Base-by-base conservation (phyloP, 768 basidiomycete species). In the Pleurotus djamor region DNA sequence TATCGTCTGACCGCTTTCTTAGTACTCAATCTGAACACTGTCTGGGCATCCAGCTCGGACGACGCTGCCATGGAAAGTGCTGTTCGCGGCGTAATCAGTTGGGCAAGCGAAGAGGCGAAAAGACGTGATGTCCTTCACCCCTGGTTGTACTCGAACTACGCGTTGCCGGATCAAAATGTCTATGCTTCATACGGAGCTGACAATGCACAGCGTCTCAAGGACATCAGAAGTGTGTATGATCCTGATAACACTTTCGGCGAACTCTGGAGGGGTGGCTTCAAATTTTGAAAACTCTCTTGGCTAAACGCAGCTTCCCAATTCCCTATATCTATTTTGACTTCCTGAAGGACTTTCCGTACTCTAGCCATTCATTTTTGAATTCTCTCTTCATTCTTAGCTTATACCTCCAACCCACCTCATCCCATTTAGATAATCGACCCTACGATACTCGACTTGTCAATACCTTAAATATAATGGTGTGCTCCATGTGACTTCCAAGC, bases 141-240 rank as follows among this genome's bases (percentile, higher is more conserved):
- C 1, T 62, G 58, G 17, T 16, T 62, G 37, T 60, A 60, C 35
- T 57, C 60, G 45, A 62, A 62, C 54, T 59, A 58, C 32, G 57
- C 57, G 4, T n/a, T 49, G 48, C 45, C 57, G 2, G 57, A 58
- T 16, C 57, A 58, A 47, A 49, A 58, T 13, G 57, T 58, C 48
- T 58, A 48, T 47, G 48, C 36, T 4, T 58, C 57, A 13, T 58
- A 58, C 37, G 57, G 57, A 4, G 33, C 28, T 12, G 36, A 5
- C 17, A 58, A 58, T 14, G 14, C 36, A 32, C 10, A 35, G 12
- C 32, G 35, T 5, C 48, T 58, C 6, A n/a, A 13, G 12, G 35
- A 16, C 13, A 58, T 49, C 45, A 36, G 48, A 32, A 13, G 38
- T 12, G 48, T 48, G 32, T 58, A 48, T 14, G 57, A 58, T 34